Conservation (phyloP, 2,329 filamentous ascomycete genomes). For the Colletotrichum falcatum region DNA sequence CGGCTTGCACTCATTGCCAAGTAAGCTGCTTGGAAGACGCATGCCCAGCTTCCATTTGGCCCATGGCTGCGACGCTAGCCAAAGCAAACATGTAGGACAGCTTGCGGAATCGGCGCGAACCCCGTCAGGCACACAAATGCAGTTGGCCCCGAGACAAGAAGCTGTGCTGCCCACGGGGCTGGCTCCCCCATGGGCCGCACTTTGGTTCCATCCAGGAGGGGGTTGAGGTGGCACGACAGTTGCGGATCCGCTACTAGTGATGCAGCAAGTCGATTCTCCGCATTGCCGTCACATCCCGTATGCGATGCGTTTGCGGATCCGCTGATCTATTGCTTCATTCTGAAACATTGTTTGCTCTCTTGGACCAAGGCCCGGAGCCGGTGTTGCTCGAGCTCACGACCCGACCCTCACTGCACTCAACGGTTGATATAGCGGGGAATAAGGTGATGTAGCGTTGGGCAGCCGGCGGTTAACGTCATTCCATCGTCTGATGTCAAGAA, state of each 20-base stretch:
- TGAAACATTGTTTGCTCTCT: not conserved
- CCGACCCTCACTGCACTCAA: not conserved
- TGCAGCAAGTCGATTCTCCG: not conserved
- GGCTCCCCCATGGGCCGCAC: not conserved
- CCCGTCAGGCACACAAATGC: not conserved
- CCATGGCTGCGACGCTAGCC: not conserved
- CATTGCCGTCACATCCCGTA: not conserved
- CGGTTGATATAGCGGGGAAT: too few species aligned
- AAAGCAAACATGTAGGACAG: not conserved
- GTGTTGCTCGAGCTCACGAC: not conserved
- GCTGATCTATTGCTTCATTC: not conserved
- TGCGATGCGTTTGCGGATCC: not conserved
- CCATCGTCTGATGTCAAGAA: slow-evolving; percentile 20
- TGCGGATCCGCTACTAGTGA: slow-evolving; percentile 8
- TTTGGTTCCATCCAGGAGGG: not conserved
- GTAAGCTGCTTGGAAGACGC: too few species aligned
- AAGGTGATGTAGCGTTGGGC: not conserved
- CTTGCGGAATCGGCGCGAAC: not conserved
- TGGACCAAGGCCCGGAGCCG: not conserved
- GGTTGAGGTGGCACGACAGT: not conserved
- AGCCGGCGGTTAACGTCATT: not conserved
- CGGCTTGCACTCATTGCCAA: not conserved
- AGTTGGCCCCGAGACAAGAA: too few species aligned
- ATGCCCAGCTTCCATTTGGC: too few species aligned
- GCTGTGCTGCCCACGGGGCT: not conserved